Evolutionary conservation across 202 grass and related monocot genomes (phyloP).

Genomic region (Schoenoplectus tabernaemontani): DNA sequence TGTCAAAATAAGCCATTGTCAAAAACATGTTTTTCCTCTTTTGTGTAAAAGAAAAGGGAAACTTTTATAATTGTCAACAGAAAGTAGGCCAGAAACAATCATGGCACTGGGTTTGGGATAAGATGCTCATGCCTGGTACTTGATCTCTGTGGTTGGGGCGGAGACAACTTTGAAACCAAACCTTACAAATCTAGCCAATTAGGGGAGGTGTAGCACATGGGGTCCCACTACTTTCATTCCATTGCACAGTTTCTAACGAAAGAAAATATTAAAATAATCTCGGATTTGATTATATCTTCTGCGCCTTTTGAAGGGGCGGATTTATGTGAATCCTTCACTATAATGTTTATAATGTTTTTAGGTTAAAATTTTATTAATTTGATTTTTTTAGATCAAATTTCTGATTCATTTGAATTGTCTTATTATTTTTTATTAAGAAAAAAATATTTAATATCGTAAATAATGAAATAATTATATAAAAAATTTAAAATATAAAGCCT

Average conservation of each 20-base stretch:
- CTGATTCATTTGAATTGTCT: no score
- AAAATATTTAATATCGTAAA: no score
- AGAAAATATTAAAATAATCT: neutral
- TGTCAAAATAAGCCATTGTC: no score
- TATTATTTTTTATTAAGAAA: no score
- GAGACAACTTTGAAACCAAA: slow-evolving; percentile 1
- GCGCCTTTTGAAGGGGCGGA: neutral
- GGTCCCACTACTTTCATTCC: neutral
- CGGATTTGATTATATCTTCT: neutral
- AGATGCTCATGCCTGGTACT: slow-evolving; percentile 17
- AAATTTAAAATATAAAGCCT: no score
- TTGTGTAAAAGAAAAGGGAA: neutral
- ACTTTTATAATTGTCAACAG: neutral
- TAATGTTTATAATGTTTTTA: no score
- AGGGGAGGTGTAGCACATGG: neutral
- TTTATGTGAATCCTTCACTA: neutral
- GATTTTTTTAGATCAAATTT: no score
- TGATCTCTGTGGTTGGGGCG: neutral
- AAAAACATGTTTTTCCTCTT: neutral
- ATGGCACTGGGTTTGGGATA: neutral
- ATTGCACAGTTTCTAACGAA: neutral
- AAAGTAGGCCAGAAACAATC: slow-evolving; percentile 9
- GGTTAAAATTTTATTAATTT: no score
- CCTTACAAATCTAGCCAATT: slow-evolving; percentile 20
- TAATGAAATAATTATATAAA: no score